Percentiles rank a stretch among this genome's conserved stretches.
phyloP scores from a whole-genome alignment of 345 rosid genomes.

The Moricandia moricandioides region DNA sequence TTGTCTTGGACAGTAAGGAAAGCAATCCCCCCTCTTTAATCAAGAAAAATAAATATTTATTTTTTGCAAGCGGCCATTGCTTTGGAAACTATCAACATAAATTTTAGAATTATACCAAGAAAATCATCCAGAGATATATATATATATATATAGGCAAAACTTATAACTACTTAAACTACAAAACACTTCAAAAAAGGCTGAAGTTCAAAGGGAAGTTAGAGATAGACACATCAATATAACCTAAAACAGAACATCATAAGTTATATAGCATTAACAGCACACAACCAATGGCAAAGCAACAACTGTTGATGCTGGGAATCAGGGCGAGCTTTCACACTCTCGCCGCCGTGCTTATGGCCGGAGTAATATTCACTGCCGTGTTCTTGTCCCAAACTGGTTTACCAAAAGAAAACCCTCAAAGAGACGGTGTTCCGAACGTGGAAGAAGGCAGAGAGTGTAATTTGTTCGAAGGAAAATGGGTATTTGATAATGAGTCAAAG shows the following conservation, averaged over 20 bases:
- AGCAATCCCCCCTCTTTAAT: not conserved
- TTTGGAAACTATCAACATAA: constrained; percentile 31
- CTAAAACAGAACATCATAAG: constrained; percentile 23
- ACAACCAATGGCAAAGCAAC: constrained; percentile 47
- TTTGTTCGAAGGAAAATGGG: constrained; percentile 78
- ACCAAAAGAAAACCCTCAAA: constrained; percentile 9
- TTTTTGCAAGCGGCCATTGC: constrained; percentile 28
- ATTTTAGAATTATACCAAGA: constrained; percentile 1
- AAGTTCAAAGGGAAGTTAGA: constrained; percentile 33
- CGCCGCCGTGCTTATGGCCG: constrained; percentile 54
- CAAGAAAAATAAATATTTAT: not conserved
- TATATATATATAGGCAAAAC: constrained; percentile 5
- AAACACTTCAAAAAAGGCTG: constrained; percentile 33
- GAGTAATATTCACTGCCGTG: constrained; percentile 45
- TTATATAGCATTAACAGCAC: constrained; percentile 1
- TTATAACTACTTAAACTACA: constrained; percentile 28
- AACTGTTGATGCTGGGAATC: constrained; percentile 46
- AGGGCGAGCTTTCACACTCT: constrained; percentile 62
- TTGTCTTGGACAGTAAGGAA: not conserved
- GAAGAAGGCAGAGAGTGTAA: constrained; percentile 43
- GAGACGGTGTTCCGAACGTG: not conserved
- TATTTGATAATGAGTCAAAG: constrained; percentile 57
- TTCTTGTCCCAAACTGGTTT: constrained; percentile 44
- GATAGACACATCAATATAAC: constrained; percentile 37
- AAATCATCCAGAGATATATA: constrained; percentile 16